Evolutionary conservation across 2,329 filamentous ascomycete species (phyloP).

Genomic region (Endothia cerciana): DNA sequence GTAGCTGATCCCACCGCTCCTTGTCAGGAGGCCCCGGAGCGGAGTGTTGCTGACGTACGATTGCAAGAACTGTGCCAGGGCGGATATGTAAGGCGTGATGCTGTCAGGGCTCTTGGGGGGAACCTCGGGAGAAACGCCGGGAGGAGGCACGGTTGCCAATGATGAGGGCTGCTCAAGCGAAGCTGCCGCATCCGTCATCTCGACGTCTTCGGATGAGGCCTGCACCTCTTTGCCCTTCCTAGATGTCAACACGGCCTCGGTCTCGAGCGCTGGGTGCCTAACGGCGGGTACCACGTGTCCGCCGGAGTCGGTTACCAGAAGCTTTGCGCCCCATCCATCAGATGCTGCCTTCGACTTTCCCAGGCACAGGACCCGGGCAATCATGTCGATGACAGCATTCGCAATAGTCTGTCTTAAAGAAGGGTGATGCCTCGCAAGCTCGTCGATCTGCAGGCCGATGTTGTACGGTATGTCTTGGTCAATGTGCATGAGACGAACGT

Average conservation of each 20-base stretch:
- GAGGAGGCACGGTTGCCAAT: not conserved
- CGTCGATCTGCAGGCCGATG: slow-evolving; percentile 87
- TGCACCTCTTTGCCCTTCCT: slow-evolving; percentile 46
- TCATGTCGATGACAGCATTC: slow-evolving; percentile 86
- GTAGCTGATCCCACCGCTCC: slow-evolving; percentile 78
- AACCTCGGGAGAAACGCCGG: no score
- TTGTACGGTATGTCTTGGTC: slow-evolving; percentile 72
- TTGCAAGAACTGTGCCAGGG: slow-evolving; percentile 74
- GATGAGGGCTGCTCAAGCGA: not conserved
- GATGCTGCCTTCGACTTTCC: slow-evolving; percentile 71
- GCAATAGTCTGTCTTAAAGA: slow-evolving; percentile 78
- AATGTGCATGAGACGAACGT: slow-evolving; percentile 80
- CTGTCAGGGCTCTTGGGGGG: slow-evolving; percentile 19
- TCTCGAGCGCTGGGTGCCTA: slow-evolving; percentile 41
- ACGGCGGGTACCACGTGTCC: slow-evolving; percentile 64
- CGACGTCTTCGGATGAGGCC: slow-evolving; percentile 55
- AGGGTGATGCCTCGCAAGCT: slow-evolving; percentile 92
- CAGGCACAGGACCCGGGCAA: slow-evolving; percentile 76
- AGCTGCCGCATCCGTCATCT: slow-evolving; percentile 63
- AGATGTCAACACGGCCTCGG: slow-evolving; percentile 34
- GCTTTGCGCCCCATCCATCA: slow-evolving; percentile 76
- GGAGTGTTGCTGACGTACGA: slow-evolving; percentile 75
- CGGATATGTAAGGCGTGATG: slow-evolving; percentile 73
- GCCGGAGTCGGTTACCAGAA: slow-evolving; percentile 65
- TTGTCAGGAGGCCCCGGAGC: slow-evolving; percentile 75